Base-by-base conservation (phyloP, 345 rosid species). In the Salix udensis region DNA sequence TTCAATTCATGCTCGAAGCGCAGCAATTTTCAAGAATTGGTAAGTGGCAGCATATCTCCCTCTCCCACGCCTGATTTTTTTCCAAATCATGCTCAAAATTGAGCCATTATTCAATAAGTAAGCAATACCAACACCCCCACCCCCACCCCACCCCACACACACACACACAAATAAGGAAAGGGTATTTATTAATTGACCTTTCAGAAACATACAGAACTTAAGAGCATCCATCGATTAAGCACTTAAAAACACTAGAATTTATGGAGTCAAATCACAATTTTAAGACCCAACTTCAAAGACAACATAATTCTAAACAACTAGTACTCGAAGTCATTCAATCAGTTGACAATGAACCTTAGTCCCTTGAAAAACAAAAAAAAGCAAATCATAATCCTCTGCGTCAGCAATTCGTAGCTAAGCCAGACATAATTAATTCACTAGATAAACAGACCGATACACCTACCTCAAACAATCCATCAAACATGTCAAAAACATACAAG, bases 1-100 rank as follows among this genome's bases (percentile, higher is more conserved):
- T 76, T 78, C 67, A 78, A 76, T 87, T 85, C 86, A 82, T 87
- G 88, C 88, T 85, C 85, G 42, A 70, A 68, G 81, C 71, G 30
- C 82, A 85, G 85, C 84, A 70, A 84, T 78, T 88, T 79, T 81
- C 78, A 79, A 75, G 15, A 53, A 50, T 60, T 50, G 76, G 65
- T 39, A 44, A 74, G 42, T 55, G 30, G 18, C 67, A 39, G 37
- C 40, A 58, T 10, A 58, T 58, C 64, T 10, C 52, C 12, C 10
- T 16, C 23, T 12, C 60, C 15, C 61, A 2, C 23, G 21, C 24
- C 42, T 58, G 64, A 58, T 58, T n/a, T 9, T 55, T 58, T 80
- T 70, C 76, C 62, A 74, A 74, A 84, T 84, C 86, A 82, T 87
- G 88, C 88, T 87, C 86, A 58, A 67, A 68, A 82, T 71, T 28